Percentiles rank a stretch among this genome's conserved stretches.
These are phyloP conservation scores for Geotrichum klebahnii DNA, from an alignment of 1,139 yeast species.

Conservation along the genomic window DNA sequence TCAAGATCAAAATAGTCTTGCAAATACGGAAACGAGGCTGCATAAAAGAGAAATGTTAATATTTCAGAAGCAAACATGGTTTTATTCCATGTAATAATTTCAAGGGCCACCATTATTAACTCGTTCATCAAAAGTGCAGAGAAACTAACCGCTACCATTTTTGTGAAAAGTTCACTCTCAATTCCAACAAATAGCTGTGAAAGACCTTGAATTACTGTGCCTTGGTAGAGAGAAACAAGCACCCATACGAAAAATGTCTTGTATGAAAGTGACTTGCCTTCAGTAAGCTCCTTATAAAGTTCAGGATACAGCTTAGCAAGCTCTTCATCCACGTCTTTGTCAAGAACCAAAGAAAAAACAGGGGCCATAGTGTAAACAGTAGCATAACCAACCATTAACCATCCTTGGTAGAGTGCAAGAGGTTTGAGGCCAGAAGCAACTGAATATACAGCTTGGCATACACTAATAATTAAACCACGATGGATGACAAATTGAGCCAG, in stretches of 20 bases:
- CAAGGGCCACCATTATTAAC: conserved; percentile 87
- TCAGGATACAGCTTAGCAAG: conserved; percentile 91
- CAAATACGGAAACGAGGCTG: conserved; percentile 75
- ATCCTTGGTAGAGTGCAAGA: conserved; percentile 88
- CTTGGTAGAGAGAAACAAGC: conserved; percentile 81
- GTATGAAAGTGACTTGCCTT: conserved; percentile 81
- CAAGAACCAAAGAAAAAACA: conserved; percentile 87
- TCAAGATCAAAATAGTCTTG: conserved; percentile 75
- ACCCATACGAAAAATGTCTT: conserved; percentile 91
- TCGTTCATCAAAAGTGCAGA: conserved; percentile 80
- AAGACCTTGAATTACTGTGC: conserved; percentile 68
- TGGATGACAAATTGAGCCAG: conserved; percentile 94
- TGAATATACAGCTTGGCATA: conserved; percentile 94
- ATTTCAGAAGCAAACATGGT: conserved; percentile 71
- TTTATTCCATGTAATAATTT: conserved; percentile 84
- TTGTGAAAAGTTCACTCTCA: conserved; percentile 51
- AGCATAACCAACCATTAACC: conserved; percentile 98
- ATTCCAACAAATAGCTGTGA: conserved; percentile 73
- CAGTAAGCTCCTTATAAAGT: conserved; percentile 83
- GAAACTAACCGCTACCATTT: conserved; percentile 81
- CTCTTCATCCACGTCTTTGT: conserved; percentile 85
- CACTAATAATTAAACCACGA: conserved; percentile 88
- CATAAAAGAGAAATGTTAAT: conserved; percentile 61
- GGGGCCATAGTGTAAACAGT: conserved; percentile 98
- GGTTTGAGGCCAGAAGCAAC: conserved; percentile 87